Evolutionary conservation across 2,329 filamentous ascomycete species (phyloP), one percentile per base, ranked within the genome.

Genomic region (Cytospora piceicola): DNA sequence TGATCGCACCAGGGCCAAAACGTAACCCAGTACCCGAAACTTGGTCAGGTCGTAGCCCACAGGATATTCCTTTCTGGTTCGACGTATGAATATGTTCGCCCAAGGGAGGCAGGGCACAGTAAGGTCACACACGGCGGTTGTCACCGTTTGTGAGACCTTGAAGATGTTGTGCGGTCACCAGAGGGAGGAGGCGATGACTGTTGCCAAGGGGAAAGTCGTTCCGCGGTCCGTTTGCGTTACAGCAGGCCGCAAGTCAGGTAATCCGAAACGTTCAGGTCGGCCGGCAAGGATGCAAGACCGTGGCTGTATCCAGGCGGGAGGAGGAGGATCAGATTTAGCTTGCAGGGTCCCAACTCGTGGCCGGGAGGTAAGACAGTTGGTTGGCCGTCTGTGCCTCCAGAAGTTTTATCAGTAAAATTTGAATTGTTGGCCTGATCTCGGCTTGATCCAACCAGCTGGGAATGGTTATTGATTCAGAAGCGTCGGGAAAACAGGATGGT

Each of bases 211-310:
- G 53, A 30, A 46, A 32, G 42, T 51, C 53, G 53, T 29, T 52
- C 39, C 61, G 39, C 22, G 53, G 51, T 27, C 36, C 30, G 65
- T 57, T 39, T 39, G 64, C 30, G 64, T 66, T 51, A 62, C 64
- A 63, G 56, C 27, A 52, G 24, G 22, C 42, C 54, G 63, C 46
- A 27, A 30, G 24, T 52, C 36, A 17, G 52, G 32, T 20, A 34
- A 57, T 60, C 51, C 64, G 66, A 68, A 66, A 68, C 66, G 63
- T 66, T 53, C 39, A 65, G 46, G 58, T 57, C 57, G 54, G 57
- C 57, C 52, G 53, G 55, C 53, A 54, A 60, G 65, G 39, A 55
- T 61, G 57, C 51, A 39, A 58, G 39, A 27, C 42, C 53, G 61
- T 8, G 54, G 55, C 42, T 39, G 54, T 61, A 36, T 46, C 58